Evolutionary conservation across 1,139 yeast genomes (phyloP).

Genomic region (Debaryomyces psychrophilus): DNA sequence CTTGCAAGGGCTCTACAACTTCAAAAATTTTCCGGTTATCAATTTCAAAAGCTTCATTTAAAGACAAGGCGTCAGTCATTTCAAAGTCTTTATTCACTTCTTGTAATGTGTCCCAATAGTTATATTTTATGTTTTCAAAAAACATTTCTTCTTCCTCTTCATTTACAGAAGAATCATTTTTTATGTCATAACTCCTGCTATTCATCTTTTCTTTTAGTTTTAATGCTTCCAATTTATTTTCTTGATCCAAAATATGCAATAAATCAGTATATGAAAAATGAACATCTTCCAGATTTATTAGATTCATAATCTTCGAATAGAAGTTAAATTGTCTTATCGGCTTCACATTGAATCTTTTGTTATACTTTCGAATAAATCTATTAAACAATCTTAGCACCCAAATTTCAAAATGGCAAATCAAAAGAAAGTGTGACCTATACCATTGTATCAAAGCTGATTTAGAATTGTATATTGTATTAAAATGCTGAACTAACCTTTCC

Average conservation of each 20-base stretch:
- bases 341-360: conserved; percentile 20
- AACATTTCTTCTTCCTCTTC: conserved; percentile 20
- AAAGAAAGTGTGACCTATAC: conserved; percentile 28
- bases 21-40: conserved; percentile 1
- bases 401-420: conserved; percentile 33
- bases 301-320: conserved; percentile 29
- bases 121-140: conserved; percentile 28
- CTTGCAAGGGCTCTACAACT: not conserved
- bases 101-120: conserved; percentile 42
- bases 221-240: conserved; percentile 29
- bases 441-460: conserved; percentile 25
- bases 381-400: conserved; percentile 47
- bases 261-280: conserved; percentile 29
- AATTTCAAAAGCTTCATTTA: conserved; percentile 11
- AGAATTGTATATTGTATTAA: conserved; percentile 21
- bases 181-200: not conserved
- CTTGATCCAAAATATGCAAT: conserved; percentile 29
- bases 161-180: conserved; percentile 15
- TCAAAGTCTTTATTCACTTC: conserved; percentile 30
- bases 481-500: conserved; percentile 30
- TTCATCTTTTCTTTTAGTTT: conserved; percentile 19
- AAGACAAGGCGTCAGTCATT: conserved; percentile 24
- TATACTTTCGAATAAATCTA: conserved; percentile 36
- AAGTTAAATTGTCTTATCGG: conserved; percentile 24
- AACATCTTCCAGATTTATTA: conserved; percentile 22